phyloP scores from a whole-genome alignment of 2,329 filamentous ascomycete genomes.

The Aspergillus sp. region DNA sequence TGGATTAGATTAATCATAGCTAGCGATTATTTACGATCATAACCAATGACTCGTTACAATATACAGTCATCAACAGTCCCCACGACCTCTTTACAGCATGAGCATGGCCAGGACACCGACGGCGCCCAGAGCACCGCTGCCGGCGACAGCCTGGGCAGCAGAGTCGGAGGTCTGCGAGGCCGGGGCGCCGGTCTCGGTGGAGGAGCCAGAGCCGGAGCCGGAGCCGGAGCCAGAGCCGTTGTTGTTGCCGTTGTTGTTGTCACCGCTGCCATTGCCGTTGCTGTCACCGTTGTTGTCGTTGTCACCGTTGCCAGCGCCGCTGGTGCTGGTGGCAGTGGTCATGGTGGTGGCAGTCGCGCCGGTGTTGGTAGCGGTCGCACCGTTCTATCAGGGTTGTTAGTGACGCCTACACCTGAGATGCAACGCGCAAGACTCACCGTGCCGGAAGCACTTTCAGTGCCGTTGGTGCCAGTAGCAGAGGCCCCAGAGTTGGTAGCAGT shows the following conservation, averaged over 20 bases:
- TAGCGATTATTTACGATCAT: not conserved
- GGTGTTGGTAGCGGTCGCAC: constrained; percentile 2
- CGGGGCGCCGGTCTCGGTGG: constrained; percentile 8
- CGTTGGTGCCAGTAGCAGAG: constrained; percentile 1
- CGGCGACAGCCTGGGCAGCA: constrained; percentile 28
- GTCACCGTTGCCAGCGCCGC: constrained; percentile 9
- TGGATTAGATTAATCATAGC: not conserved
- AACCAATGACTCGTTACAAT: not conserved
- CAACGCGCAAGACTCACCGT: not conserved
- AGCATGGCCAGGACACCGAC: constrained; percentile 43
- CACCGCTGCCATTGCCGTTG: constrained; percentile 6
- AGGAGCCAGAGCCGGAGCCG: not conserved
- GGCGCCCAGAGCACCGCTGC: constrained; percentile 34
- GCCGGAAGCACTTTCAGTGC: not conserved
- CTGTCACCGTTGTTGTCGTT: constrained; percentile 7
- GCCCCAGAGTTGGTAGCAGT: constrained; percentile 5
- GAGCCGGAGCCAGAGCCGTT: constrained; percentile 8
- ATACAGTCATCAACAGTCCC: not conserved
- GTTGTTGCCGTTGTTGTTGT: constrained; percentile 13
- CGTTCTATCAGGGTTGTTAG: not conserved
- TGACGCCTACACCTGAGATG: not conserved
- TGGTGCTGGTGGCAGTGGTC: constrained; percentile 15
- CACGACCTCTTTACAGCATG: constrained; percentile 30
- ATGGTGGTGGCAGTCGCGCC: constrained; percentile 21
- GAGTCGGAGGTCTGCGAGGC: constrained; percentile 19